These are phyloP conservation scores for Datura wrightii DNA, from an alignment of 257 asterid genomes.

Conservation along the genomic window DNA sequence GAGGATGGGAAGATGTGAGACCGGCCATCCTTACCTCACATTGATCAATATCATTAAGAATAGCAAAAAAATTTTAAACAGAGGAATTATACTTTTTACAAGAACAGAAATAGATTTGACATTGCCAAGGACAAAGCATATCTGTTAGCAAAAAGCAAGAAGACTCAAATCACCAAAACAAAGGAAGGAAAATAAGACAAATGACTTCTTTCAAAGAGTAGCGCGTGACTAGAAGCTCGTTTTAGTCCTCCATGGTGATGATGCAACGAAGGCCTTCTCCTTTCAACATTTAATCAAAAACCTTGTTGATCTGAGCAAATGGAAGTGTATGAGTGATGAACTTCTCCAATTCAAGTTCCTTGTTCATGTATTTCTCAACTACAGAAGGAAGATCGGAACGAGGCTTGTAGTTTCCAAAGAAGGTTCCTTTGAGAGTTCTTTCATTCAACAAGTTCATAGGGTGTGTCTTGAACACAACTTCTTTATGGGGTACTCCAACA, in stretches of 20 bases:
- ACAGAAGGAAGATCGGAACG: constrained; percentile 55
- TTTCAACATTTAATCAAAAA: constrained; percentile 57
- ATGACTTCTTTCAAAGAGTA: background rate
- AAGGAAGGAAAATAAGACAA: background rate
- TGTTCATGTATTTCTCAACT: constrained; percentile 56
- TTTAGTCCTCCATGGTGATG: constrained; percentile 53
- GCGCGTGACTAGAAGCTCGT: background rate
- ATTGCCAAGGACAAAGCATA: background rate
- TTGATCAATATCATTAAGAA: too few species aligned
- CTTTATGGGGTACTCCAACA: constrained; percentile 63
- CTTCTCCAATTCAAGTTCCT: constrained; percentile 65
- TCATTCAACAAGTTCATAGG: constrained; percentile 55
- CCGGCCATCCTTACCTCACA: too few species aligned
- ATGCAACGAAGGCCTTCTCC: constrained; percentile 67
- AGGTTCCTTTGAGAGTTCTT: constrained; percentile 57
- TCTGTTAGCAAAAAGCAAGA: background rate
- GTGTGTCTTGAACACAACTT: constrained; percentile 53
- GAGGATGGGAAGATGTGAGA: too few species aligned
- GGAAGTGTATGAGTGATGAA: constrained; percentile 63
- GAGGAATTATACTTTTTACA: background rate
- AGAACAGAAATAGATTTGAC: background rate
- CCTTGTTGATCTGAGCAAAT: constrained; percentile 72
- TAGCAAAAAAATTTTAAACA: background rate
- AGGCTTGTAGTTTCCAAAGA: constrained; percentile 62
- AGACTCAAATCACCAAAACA: background rate